Percentiles rank a stretch among this genome's conserved stretches.
Conservation (phyloP, 176 grass and related monocot genomes). For the Puya raimondii region DNA sequence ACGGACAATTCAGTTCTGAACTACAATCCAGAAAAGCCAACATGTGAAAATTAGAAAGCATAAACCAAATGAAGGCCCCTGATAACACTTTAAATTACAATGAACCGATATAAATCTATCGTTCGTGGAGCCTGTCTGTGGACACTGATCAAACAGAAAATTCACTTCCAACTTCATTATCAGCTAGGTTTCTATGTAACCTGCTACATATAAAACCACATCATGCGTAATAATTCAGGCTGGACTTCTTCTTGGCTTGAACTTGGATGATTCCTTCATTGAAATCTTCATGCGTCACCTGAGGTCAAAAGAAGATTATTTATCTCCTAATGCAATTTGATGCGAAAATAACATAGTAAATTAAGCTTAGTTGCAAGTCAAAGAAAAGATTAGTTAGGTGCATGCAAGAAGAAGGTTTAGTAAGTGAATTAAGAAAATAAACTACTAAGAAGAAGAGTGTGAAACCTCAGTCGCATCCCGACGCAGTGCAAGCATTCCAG, state of each 20-base stretch:
- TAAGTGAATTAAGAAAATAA: not conserved
- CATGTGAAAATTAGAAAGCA: not conserved
- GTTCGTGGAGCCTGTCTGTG: not conserved
- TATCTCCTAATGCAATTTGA: not conserved
- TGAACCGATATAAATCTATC: not conserved
- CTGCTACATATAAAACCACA: not conserved
- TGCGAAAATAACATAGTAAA: too few species aligned
- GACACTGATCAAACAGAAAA: not conserved
- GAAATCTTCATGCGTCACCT: constrained; percentile 94
- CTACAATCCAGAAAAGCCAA: not conserved
- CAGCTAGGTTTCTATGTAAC: not conserved
- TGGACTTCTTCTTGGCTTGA: constrained; percentile 92
- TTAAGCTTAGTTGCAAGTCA: too few species aligned
- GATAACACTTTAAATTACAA: not conserved
- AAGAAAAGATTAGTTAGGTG: too few species aligned
- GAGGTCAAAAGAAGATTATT: constrained; percentile 1
- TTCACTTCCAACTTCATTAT: not conserved
- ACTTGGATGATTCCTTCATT: constrained; percentile 95
- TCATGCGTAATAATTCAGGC: constrained; percentile 91
- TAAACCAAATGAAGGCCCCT: not conserved
- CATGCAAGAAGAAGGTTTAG: too few species aligned
- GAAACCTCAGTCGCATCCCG: constrained; percentile 82
- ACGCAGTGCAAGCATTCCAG: constrained; percentile 88
- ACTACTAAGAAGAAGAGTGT: not conserved
- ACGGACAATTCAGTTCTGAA: not conserved